These are phyloP conservation scores for Erythrophleum fordii DNA, from an alignment of 306 rosid species.

Conservation along the genomic window DNA sequence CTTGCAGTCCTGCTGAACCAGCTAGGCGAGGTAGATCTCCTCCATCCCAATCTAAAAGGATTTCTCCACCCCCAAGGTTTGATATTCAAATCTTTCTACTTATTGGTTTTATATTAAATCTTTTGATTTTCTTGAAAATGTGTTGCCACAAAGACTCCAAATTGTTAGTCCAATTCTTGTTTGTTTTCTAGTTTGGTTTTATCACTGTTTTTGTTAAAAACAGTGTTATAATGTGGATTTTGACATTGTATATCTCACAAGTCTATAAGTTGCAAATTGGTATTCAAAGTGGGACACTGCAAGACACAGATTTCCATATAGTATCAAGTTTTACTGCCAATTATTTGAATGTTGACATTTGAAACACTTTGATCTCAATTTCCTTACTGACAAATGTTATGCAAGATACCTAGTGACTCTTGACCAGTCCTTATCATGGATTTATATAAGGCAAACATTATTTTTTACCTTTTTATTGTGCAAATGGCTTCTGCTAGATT, in stretches of 20 bases:
- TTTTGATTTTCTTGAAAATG: not conserved
- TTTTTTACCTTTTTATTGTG: not conserved
- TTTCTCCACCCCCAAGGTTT: constrained; percentile 24
- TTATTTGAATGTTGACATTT: not conserved
- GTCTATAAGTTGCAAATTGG: constrained; percentile 1
- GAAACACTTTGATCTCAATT: not conserved
- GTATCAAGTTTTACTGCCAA: constrained; percentile 15
- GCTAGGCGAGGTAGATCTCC: constrained; percentile 26
- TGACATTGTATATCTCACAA: constrained; percentile 10
- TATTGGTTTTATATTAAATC: not conserved
- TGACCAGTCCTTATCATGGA: not conserved
- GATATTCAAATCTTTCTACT: not conserved
- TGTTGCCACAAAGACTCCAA: not conserved
- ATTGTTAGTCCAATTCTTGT: not conserved
- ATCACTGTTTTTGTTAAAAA: not conserved
- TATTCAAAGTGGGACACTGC: not conserved
- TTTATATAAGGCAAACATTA: not conserved
- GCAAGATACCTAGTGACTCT: not conserved
- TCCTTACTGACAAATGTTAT: not conserved
- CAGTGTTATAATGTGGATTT: not conserved
- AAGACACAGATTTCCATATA: not conserved
- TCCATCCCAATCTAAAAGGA: constrained; percentile 9
- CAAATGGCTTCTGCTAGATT: not conserved
- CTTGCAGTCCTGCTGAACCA: constrained; percentile 25
- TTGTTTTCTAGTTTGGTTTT: constrained; percentile 11